Conservation (phyloP, 352 stramenopile genomes). For the Globisporangium emineosum region DNA sequence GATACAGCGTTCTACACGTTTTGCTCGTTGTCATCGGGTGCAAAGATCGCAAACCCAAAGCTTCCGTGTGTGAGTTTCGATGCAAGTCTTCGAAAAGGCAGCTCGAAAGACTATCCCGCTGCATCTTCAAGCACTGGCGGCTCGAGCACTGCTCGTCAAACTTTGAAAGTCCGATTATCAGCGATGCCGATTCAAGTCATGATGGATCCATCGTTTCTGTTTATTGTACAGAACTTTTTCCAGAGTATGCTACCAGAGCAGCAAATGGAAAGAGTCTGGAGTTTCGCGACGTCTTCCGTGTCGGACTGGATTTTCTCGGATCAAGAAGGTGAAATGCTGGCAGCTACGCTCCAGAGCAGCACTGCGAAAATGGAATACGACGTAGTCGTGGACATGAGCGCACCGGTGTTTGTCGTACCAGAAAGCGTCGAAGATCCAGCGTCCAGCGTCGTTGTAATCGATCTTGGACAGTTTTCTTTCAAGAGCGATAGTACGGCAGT, state of each 20-base stretch:
- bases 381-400: slow-evolving; percentile 68
- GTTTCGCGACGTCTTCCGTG: slow-evolving; percentile 78
- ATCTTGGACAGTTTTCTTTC: slow-evolving; percentile 71
- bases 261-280: slow-evolving; percentile 75
- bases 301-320: slow-evolving; percentile 80
- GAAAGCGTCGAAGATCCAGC: slow-evolving; percentile 38
- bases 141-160: slow-evolving; percentile 1
- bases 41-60: slow-evolving; percentile 18
- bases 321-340: slow-evolving; percentile 36
- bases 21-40: slow-evolving; percentile 43
- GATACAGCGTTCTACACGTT: slow-evolving; percentile 58
- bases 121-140: slow-evolving; percentile 6
- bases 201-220: slow-evolving; percentile 66
- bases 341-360: slow-evolving; percentile 25
- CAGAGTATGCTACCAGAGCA: slow-evolving; percentile 59
- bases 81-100: slow-evolving; percentile 21
- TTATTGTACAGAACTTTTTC: slow-evolving; percentile 73
- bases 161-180: slow-evolving; percentile 43
- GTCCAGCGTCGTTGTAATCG: slow-evolving; percentile 54
- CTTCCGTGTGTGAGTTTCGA: slow-evolving; percentile 55
- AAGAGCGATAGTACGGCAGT: slow-evolving; percentile 29
- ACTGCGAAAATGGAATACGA: slow-evolving; percentile 40
- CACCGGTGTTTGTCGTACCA: slow-evolving; percentile 66
- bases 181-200: slow-evolving; percentile 68
- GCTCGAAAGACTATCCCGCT: not conserved